Evolutionary conservation across 2,329 filamentous ascomycete species (phyloP).

Genomic region (Penicillium hesseltinei): DNA sequence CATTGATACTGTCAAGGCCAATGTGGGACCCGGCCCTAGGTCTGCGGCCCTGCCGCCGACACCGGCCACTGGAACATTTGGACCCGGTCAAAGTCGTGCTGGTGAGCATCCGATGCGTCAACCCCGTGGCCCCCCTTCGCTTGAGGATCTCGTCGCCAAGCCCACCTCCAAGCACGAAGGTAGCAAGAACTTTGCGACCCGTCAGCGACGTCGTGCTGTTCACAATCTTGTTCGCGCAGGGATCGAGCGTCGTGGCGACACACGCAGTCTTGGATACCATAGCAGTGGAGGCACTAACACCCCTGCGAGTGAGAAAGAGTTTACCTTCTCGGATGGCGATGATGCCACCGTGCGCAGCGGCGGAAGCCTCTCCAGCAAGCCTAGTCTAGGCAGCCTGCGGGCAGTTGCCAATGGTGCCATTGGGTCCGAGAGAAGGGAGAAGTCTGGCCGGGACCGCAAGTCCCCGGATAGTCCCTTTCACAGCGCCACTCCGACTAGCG

Average conservation of each 20-base stretch:
- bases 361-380: conserved; percentile 75
- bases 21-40: conserved; percentile 66
- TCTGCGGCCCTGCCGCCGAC: conserved; percentile 76
- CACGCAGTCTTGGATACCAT: conserved; percentile 64
- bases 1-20: conserved; percentile 51
- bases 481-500: conserved; percentile 65
- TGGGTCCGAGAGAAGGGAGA: conserved; percentile 80
- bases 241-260: conserved; percentile 74
- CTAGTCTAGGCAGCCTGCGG: conserved; percentile 70
- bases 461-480: conserved; percentile 54
- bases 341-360: conserved; percentile 73
- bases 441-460: conserved; percentile 55
- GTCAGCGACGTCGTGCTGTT: conserved; percentile 86
- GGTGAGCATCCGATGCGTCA: conserved; percentile 94
- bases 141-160: conserved; percentile 86
- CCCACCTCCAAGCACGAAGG: conserved; percentile 92
- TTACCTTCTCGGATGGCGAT: conserved; percentile 71
- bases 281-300: conserved; percentile 73
- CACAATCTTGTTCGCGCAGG: conserved; percentile 89
- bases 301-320: conserved; percentile 79
- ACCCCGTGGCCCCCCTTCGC: conserved; percentile 83
- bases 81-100: conserved; percentile 85
- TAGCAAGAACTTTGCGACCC: conserved; percentile 93
- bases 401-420: conserved; percentile 80
- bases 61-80: conserved; percentile 80